Percentiles rank a stretch among this genome's conserved stretches.
These are phyloP conservation scores for Tinospora cordifolia DNA, from an alignment of 164 flowering plant species.

Conservation along the genomic window DNA sequence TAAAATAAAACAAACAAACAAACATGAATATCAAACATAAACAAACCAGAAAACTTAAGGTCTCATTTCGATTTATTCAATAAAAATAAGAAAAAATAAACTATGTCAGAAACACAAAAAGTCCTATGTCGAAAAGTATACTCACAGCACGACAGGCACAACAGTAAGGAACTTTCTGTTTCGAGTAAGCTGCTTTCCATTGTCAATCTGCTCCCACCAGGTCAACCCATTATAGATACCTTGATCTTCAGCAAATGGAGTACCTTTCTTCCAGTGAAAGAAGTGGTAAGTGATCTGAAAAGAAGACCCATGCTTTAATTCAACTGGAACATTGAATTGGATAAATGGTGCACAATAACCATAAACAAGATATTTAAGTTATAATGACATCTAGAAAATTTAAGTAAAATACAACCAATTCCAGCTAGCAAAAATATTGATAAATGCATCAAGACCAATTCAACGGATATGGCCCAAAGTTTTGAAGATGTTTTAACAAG, in stretches of 20 bases:
- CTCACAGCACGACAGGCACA: constrained; percentile 73
- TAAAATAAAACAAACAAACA: no score
- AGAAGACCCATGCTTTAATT: constrained; percentile 16
- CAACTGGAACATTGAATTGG: not conserved
- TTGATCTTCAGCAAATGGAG: constrained; percentile 73
- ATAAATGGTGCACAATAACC: not conserved
- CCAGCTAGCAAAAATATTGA: not conserved
- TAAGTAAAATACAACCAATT: not conserved
- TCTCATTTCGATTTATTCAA: no score
- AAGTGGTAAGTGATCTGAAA: constrained; percentile 47
- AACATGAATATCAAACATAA: no score
- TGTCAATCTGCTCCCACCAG: constrained; percentile 81
- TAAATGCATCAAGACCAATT: not conserved
- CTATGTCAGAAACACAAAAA: not conserved
- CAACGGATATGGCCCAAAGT: not conserved
- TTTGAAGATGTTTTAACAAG: not conserved
- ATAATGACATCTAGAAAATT: not conserved
- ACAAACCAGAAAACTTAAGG: no score
- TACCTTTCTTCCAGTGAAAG: constrained; percentile 75
- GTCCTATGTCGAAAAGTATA: constrained; percentile 2
- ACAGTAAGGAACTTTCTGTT: constrained; percentile 63
- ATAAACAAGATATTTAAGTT: not conserved
- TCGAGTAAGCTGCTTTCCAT: constrained; percentile 62
- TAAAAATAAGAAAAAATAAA: no score
- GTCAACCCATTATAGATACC: constrained; percentile 65